Conservation (phyloP, 495 filamentous ascomycete species). For the Aspergillus bridgeri region DNA sequence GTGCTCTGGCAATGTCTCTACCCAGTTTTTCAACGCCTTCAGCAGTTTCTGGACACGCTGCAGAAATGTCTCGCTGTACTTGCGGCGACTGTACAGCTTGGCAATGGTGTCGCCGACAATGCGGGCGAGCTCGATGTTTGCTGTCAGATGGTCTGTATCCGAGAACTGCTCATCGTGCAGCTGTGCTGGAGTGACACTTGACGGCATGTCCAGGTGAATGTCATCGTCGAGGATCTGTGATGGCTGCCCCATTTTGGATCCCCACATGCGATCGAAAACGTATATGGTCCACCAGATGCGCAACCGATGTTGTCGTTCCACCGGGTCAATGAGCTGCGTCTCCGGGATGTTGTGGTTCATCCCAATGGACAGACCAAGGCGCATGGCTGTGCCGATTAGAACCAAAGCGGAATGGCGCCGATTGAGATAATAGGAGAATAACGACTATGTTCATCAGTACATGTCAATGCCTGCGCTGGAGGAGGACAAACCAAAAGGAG, state of each 20-base stretch:
- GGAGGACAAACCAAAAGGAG: slow-evolving; percentile 32
- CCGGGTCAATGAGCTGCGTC: slow-evolving; percentile 43
- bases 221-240: slow-evolving; percentile 47
- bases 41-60: slow-evolving; percentile 43
- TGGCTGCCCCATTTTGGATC: slow-evolving; percentile 44
- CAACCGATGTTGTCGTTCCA: slow-evolving; percentile 43
- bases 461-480: neutral
- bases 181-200: slow-evolving; percentile 28
- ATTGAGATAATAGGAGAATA: slow-evolving; percentile 46
- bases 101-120: slow-evolving; percentile 44
- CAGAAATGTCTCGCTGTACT: slow-evolving; percentile 42
- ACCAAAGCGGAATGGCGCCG: slow-evolving; percentile 42
- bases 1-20: slow-evolving; percentile 41
- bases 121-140: slow-evolving; percentile 39
- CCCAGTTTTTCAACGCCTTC: slow-evolving; percentile 45
- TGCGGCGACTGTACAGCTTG: slow-evolving; percentile 41
- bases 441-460: slow-evolving; percentile 25
- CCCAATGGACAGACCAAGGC: slow-evolving; percentile 40
- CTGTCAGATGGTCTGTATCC: slow-evolving; percentile 38
- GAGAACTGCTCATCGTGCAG: slow-evolving; percentile 42
- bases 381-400: slow-evolving; percentile 42
- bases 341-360: slow-evolving; percentile 47
- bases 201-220: slow-evolving; percentile 46
- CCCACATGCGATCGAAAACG: slow-evolving; percentile 48
- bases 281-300: slow-evolving; percentile 49